These are phyloP conservation scores for Pseudogymnoascus sp. DNA, from an alignment of 2,329 filamentous ascomycete species.

Conservation along the genomic window DNA sequence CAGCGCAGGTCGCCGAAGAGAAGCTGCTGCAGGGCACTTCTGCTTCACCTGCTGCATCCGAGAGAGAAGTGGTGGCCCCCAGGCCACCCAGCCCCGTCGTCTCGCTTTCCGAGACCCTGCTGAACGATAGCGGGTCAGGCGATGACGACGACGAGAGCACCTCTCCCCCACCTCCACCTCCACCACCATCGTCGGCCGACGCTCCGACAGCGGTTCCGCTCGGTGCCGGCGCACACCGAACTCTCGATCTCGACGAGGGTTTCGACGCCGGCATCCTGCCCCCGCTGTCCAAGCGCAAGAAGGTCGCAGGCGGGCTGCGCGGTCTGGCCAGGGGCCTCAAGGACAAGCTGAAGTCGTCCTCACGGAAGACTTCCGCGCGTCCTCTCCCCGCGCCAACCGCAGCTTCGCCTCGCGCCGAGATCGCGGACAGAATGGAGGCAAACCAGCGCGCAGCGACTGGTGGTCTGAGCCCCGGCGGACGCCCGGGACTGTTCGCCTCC, in stretches of 20 bases:
- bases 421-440: not conserved
- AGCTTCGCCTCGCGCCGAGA: not conserved
- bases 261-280: not conserved
- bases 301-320: not conserved
- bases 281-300: not conserved
- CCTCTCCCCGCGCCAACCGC: not conserved
- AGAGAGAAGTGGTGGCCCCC: not conserved
- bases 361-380: not conserved
- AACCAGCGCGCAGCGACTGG: not conserved
- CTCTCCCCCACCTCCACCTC: not conserved
- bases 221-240: not conserved
- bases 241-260: slow-evolving; percentile 5
- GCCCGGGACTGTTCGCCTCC: not conserved
- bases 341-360: not conserved
- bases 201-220: not conserved
- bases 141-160: not conserved
- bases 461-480: not conserved
- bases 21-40: not conserved
- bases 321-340: not conserved
- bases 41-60: not conserved
- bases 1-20: not conserved
- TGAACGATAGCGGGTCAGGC: not conserved
- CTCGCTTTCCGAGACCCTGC: not conserved
- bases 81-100: not conserved
- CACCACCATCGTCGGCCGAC: not conserved